Percentiles rank a stretch among this genome's conserved stretches.
Evolutionary conservation across 2,329 filamentous ascomycete genomes (phyloP).

Genomic region (Aphanocladium album): DNA sequence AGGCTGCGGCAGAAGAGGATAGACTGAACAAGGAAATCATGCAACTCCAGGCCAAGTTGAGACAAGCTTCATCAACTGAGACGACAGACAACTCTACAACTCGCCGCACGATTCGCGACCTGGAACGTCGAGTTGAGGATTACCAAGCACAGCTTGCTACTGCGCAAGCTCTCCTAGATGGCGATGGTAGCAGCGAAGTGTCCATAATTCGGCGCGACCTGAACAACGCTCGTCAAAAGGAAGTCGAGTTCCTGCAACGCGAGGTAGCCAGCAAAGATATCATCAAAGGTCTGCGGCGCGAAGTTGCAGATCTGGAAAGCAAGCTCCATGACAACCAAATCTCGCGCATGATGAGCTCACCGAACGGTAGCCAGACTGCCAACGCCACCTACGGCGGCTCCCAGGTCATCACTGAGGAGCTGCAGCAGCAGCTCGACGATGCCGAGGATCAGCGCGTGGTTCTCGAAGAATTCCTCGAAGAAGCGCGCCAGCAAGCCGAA

Average conservation of each 20-base stretch:
- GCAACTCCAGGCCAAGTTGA: slow-evolving; percentile 43
- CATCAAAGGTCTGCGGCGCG: slow-evolving; percentile 58
- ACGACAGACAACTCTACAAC: slow-evolving; percentile 52
- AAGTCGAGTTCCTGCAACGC: slow-evolving; percentile 60
- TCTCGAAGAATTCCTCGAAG: slow-evolving; percentile 54
- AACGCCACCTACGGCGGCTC: slow-evolving; percentile 15
- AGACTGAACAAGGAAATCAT: slow-evolving; percentile 52
- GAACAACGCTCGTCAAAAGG: slow-evolving; percentile 58
- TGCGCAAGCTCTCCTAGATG: slow-evolving; percentile 27
- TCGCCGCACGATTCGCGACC: slow-evolving; percentile 57
- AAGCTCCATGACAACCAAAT: slow-evolving; percentile 60
- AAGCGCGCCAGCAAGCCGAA: slow-evolving; percentile 47
- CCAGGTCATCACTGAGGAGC: slow-evolving; percentile 32
- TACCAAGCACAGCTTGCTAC: slow-evolving; percentile 42
- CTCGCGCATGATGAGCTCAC: slow-evolving; percentile 38
- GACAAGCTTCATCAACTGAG: slow-evolving; percentile 42
- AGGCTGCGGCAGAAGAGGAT: slow-evolving; percentile 61
- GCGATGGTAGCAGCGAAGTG: slow-evolving; percentile 48
- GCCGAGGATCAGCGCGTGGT: slow-evolving; percentile 55
- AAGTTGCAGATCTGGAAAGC: slow-evolving; percentile 62
- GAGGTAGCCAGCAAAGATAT: slow-evolving; percentile 59
- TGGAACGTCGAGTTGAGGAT: slow-evolving; percentile 57
- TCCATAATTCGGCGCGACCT: slow-evolving; percentile 59
- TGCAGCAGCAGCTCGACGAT: slow-evolving; percentile 51
- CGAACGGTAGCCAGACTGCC: slow-evolving; percentile 4